Base-by-base conservation (phyloP, 1,284 basidiomycete genomes). In the Ganoderma boninense region DNA sequence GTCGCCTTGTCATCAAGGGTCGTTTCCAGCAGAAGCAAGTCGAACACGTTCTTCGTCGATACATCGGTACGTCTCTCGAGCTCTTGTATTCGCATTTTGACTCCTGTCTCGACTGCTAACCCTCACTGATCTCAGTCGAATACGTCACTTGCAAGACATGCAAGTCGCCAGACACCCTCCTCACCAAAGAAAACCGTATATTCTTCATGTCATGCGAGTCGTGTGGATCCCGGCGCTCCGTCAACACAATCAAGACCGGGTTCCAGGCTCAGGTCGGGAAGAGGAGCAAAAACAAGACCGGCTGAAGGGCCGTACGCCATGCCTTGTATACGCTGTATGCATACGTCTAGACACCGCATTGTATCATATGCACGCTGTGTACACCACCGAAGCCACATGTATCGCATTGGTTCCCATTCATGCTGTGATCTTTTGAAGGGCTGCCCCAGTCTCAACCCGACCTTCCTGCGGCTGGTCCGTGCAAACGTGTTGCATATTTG, bases 141-240 rank as follows among this genome's bases (percentile, higher is more conserved):
- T 99, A 99, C 84, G 98, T 99, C 69, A 98, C 97, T 56, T 99
- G 97, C 91, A 98, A 98, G 85, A 99, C 97, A 52, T 99, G 97
- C 90, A 99, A 98, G 86, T 98, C 97, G 4, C 96, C 96, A 65
- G 97, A 99, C 81, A 99, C 97, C 6, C 89, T 97, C 26, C 89
- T 99, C 62, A 94, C 94, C 62, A 99, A 99, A 84, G 97, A 99
- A 85, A 98, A 99, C 84, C 95, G 97, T 84, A 96, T 99, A 80
- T 99, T 97, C 88, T 99, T 99, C 88, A 97, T 99, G 89, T 92
- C 95, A 0, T 99, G 97, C 86, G 95, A 98, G 84, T 93, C 95
- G 32, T 98, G 96, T 80, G 96, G 96, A 10, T 96, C 93, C 73
- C 87, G 94, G 78, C 91, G 97, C 65, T 97, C 96, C 73, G 97